phyloP scores from a whole-genome alignment of 441 rosid species.

The Hypseocharis bilobata region DNA sequence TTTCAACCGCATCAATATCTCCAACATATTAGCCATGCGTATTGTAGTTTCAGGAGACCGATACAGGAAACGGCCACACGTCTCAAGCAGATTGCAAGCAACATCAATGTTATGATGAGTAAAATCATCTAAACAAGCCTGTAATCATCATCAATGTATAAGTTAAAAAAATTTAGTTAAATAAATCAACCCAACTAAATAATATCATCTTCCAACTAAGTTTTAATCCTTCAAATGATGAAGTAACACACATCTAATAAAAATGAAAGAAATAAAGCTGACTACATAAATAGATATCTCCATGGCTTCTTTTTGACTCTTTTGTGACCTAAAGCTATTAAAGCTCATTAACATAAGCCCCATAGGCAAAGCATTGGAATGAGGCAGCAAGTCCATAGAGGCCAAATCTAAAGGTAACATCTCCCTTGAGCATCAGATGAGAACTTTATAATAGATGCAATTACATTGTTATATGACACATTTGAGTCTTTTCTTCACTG shows the following conservation, averaged over 20 bases:
- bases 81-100: conserved; percentile 97
- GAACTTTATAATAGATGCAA: background rate
- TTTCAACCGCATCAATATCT: conserved; percentile 98
- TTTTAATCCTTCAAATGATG: background rate
- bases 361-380: background rate
- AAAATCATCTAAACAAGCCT: conserved; percentile 98
- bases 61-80: conserved; percentile 95
- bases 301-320: background rate
- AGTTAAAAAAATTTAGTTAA: conserved; percentile 15
- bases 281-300: conserved; percentile 2
- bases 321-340: background rate
- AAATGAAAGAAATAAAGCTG: conserved; percentile 8
- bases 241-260: background rate
- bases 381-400: no score
- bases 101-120: conserved; percentile 98
- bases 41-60: conserved; percentile 92
- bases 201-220: conserved; percentile 1
- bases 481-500: background rate
- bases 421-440: no score
- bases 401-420: no score
- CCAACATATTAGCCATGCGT: conserved; percentile 95
- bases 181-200: conserved; percentile 4
- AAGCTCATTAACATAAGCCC: background rate
- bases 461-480: background rate
- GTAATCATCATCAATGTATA: conserved; percentile 18